Evolutionary conservation across 495 filamentous ascomycete genomes (phyloP), one percentile per base, ranked within the genome.

Genomic region (Penicillium taxi): DNA sequence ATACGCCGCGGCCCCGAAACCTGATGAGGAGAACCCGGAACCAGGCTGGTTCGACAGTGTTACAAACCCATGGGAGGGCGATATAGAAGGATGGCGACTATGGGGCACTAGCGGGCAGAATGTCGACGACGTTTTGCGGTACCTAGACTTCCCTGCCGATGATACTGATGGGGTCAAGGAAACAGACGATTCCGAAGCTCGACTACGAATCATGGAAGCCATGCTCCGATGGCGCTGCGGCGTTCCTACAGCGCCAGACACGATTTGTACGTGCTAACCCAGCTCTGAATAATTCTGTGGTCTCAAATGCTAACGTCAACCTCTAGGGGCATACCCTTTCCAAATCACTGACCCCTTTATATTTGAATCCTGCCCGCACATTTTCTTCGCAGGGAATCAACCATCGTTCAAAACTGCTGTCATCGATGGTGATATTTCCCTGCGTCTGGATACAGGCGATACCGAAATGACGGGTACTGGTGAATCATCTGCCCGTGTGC

Each of bases 231-330:
- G 93, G 93, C 72, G 90, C 37, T 82, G 83, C 57, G 75, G 75
- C 36, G 90, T 90, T n/a, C 91, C 91, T 9, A 98, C 91, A 1
- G 93, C 93, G 4, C 91, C 91, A 1, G 91, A 99, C 62, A 99
- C 91, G 2, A 56, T 98, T 37, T 96, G 90, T 94, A 71, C 67
- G 85, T 68, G 36, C 11, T 26, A 21, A 23, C 12, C 4, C 9
- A 19, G 18, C 27, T 23, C 39, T 15, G 16, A 1, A n/a, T 6
- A 9, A 18, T 19, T 18, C 14, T 28, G 19, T 17, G 2, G 23
- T n/a, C 23, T 2, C 6, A 19, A n/a, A 32, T 47, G 35, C 42
- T 49, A 37, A 47, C 21, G 25, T 13, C 27, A 23, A 14, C 16
- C 23, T n/a, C n/a, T 43, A 94, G 87, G 88, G 90, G 83, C 82